A percentile compares a stretch with the other conserved stretches of the same genome.
phyloP scores from a whole-genome alignment of 371 early-diverging fungal species.

The Sporodiniella umbellata region DNA sequence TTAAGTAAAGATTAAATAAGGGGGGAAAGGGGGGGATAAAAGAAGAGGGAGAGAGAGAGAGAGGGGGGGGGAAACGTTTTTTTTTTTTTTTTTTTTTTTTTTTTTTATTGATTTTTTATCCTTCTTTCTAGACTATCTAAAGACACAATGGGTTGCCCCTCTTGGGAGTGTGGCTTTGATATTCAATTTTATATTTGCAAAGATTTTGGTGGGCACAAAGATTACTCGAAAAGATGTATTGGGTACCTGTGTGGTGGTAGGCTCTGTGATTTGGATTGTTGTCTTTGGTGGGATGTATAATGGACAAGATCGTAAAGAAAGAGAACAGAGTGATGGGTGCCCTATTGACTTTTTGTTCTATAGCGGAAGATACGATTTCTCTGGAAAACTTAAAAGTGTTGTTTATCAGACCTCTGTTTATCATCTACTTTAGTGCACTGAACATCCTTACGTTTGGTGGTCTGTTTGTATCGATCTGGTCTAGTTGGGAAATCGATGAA shows the following conservation, averaged over 20 bases:
- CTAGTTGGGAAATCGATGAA: conserved; percentile 47
- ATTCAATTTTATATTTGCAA: conserved; percentile 71
- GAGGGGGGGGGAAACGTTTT: no score
- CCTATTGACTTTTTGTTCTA: no score
- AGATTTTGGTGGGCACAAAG: conserved; percentile 62
- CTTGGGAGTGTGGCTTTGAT: conserved; percentile 68
- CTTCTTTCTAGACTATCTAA: conserved; percentile 53
- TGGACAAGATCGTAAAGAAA: conserved; percentile 50
- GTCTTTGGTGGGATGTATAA: conserved; percentile 68
- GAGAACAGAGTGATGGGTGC: no score
- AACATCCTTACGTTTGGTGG: conserved; percentile 53
- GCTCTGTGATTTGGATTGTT: conserved; percentile 64
- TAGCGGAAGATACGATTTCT: conserved; percentile 56
- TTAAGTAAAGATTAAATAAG: conserved; percentile 43
- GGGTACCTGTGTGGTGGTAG: conserved; percentile 65
- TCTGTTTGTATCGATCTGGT: conserved; percentile 54
- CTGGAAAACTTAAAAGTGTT: conserved; percentile 54
- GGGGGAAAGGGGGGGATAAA: not conserved
- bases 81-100: no score
- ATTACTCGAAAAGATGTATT: conserved; percentile 65
- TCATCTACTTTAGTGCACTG: conserved; percentile 64
- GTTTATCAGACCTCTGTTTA: conserved; percentile 55
- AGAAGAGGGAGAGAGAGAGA: no score
- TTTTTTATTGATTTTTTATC: not conserved
- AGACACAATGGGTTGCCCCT: conserved; percentile 76